Conservation (phyloP, 768 basidiomycete species). For the Russula lepida region DNA sequence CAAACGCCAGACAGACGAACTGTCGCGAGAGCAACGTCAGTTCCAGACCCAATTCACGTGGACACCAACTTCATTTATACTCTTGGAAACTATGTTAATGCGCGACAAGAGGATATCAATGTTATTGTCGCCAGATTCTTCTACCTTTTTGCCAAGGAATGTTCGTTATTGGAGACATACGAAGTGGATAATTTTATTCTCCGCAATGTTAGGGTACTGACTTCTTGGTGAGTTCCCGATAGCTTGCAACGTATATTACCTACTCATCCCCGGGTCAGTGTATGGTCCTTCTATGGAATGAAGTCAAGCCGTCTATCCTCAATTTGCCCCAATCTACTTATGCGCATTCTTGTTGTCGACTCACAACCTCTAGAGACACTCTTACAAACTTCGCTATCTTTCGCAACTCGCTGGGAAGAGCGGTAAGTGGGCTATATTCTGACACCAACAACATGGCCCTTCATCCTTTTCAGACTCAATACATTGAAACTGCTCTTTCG, state of each 20-base stretch:
- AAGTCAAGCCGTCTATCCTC: conserved; percentile 46
- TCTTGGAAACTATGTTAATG: conserved; percentile 43
- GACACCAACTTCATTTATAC: conserved; percentile 48
- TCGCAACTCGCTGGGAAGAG: conserved; percentile 37
- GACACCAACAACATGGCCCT: not conserved
- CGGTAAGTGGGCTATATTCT: conserved; percentile 35
- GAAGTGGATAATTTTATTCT: conserved; percentile 70
- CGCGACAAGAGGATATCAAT: conserved; percentile 41
- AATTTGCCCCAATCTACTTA: conserved; percentile 46
- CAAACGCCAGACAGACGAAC: conserved; percentile 37
- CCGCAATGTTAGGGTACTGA: conserved; percentile 50
- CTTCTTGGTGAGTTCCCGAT: conserved; percentile 42
- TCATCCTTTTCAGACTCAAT: conserved; percentile 34
- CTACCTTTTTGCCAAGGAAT: conserved; percentile 48
- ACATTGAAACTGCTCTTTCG: conserved; percentile 51
- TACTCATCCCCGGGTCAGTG: conserved; percentile 31
- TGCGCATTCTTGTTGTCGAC: conserved; percentile 56
- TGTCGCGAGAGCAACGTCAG: conserved; percentile 32
- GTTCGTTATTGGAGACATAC: conserved; percentile 51
- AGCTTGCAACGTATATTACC: not conserved
- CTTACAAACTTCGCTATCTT: conserved; percentile 34
- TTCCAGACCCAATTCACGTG: conserved; percentile 53
- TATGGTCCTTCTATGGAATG: conserved; percentile 62
- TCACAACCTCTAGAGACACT: conserved; percentile 50
- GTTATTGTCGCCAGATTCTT: conserved; percentile 55